Evolutionary conservation across 2,329 filamentous ascomycete genomes (phyloP), one percentile per base, ranked within the genome.

Genomic region (Ascochyta fabae): DNA sequence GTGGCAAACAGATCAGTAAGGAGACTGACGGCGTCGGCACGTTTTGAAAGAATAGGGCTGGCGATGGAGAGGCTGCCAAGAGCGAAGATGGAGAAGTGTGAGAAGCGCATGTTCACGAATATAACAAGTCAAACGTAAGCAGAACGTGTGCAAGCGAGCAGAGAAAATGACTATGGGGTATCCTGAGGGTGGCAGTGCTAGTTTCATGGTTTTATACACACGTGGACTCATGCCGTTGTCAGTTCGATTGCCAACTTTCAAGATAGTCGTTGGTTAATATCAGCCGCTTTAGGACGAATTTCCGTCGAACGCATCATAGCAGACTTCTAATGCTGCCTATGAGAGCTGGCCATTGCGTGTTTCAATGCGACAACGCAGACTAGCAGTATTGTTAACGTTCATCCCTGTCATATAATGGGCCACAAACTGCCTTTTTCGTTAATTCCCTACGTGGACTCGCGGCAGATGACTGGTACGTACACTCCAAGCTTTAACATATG

Each of bases 1-100:
- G 62, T 63, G 9, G 62, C 53, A 36, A 56, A 62, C 31, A 66
- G 62, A 16, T 61, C 57, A 22, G 54, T 63, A 10, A 66, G 46
- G 4, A 66, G 52, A 29, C 38, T 45, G 48, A 59, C 50, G 10
- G 54, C 58, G 22, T 64, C 61, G 22, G 38, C 56, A 43, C 62
- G 59, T 29, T 53, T 53, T 3, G 44, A 41, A 15, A 53, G 27
- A 6, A 61, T 39, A 10, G 62, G 62, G 34, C 39, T 57, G 33
- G 56, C 60, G n/a, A 65, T 36, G n/a, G 62, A 59, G n/a, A 62
- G 40, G 43, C 57, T 53, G 33, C 47, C 50, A 6, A 66, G 56
- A 33, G 59, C 53, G 24, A 62, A 34, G 40, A 58, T n/a, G 29
- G 55, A 48, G 48, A 61, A 23, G 55, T 54, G 33, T 6, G 59